Base-by-base conservation (phyloP, 2,329 filamentous ascomycete genomes). In the Beauveria sp. region DNA sequence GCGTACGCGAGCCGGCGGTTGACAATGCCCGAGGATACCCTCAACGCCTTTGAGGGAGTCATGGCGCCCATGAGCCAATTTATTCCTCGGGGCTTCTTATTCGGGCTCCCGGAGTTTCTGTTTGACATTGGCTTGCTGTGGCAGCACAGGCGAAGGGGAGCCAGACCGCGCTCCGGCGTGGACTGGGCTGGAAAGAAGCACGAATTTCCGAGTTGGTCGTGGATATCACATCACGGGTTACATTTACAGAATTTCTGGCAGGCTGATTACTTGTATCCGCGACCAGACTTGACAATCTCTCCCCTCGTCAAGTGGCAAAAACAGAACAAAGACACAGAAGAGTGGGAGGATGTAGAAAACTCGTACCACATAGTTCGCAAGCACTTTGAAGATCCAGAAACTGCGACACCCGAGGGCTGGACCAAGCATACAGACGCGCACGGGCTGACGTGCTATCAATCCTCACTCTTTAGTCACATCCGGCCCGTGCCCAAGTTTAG, bases 1-100 rank as follows among this genome's bases (percentile, higher is more conserved):
- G 34, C 38, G 1, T 63, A 63, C 26, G 62, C 62, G 20, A 46
- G n/a, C 8, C 57, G 62, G 3, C 26, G 54, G 22, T 10, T 63
- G 12, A 63, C 62, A n/a, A 18, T 60, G 49, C 24, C 56, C 24
- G 49, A 5, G 16, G 62, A 63, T 22, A 51, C 62, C 7, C 20
- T 63, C 26, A 61, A 63, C 28, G 62, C 62, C 7, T 63, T 63
- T 31, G 51, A 56, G 22, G 62, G 62, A 16, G 53, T 61, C 52
- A 31, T 57, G 57, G 59, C 57, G 10, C 57, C 62, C 18, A 52
- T 63, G 51, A 61, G 57, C n/a, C 56, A 56, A n/a, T 45, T 22
- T 24, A n/a, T 63, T 26, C 51, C 45, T 3, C 20, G 46, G 1
- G 43, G 22, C 14, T 60, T 63, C 26, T 20, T 63, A 14, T 60